These are phyloP conservation scores for Aethionema arabicum DNA, from an alignment of 345 rosid genomes.

Conservation along the genomic window DNA sequence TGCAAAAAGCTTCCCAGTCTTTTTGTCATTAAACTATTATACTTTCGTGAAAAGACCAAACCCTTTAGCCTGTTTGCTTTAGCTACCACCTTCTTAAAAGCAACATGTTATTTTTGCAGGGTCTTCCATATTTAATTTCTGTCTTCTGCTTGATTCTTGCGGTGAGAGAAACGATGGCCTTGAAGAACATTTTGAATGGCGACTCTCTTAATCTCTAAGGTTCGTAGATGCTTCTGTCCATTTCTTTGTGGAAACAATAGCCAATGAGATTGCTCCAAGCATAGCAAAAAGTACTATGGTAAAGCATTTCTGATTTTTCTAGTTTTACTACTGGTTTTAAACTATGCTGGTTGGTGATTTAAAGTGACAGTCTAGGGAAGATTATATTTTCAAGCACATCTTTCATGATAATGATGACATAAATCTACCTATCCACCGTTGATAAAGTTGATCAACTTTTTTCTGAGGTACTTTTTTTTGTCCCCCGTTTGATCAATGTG, in stretches of 20 bases:
- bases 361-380: constrained; percentile 28
- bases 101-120: constrained; percentile 35
- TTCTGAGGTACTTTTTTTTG: constrained; percentile 31
- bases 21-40: constrained; percentile 37
- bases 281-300: constrained; percentile 5
- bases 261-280: constrained; percentile 20
- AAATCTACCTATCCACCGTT: constrained; percentile 29
- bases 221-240: constrained; percentile 13
- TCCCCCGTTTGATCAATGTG: constrained; percentile 32
- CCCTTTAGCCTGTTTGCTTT: constrained; percentile 33
- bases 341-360: constrained; percentile 21
- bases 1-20: constrained; percentile 39
- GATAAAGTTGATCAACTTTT: constrained; percentile 30
- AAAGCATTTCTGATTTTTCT: constrained; percentile 6
- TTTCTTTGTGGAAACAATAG: constrained; percentile 8
- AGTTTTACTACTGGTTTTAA: constrained; percentile 17
- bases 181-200: constrained; percentile 9
- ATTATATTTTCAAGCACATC: constrained; percentile 22
- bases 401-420: constrained; percentile 30
- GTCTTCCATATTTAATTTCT: constrained; percentile 30
- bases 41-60: constrained; percentile 33
- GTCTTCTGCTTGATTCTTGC: constrained; percentile 32
- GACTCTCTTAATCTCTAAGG: constrained; percentile 23
- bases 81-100: constrained; percentile 37
- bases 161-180: constrained; percentile 26